Evolutionary conservation across 2,329 filamentous ascomycete species (phyloP), one percentile per base, ranked within the genome.

Genomic region (Aspergillus carbonarius): DNA sequence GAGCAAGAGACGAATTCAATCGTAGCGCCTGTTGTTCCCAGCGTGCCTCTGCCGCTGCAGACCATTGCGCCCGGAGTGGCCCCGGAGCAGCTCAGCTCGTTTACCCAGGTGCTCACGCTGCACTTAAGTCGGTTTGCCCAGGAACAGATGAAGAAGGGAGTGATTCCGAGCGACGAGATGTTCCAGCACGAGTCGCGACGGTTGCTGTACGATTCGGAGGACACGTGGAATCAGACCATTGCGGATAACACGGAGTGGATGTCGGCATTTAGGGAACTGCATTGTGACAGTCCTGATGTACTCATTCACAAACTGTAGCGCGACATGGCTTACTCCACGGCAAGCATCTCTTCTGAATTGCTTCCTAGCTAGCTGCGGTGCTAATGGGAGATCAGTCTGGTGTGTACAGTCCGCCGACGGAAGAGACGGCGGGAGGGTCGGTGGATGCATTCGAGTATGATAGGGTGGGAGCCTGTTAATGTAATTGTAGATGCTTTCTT

Each of bases 211-310:
- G 56, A 54, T n/a, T 50, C 25, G 5, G 56, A 54, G 5, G 81
- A 83, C 55, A 65, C 72, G 7, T 83, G 80, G 80, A 78, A 82
- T 54, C 72, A 76, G 37, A 75, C 72, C 15, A 70, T 69, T 18
- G 66, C 65, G 13, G 68, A 70, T 57, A 64, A 64, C 52, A 57
- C 58, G 2, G 61, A 65, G 35, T 69, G 66, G 65, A 39, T 69
- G 4, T 60, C 65, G 50, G 47, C 48, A 6, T 69, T 69, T 54
- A 5, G 34, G 10, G 57, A 62, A 18, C 25, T 42, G 34, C 62
- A 63, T 48, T 59, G 57, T 4, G 40, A 48, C n/a, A n/a, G 34
- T 8, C n/a, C n/a, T n/a, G n/a, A n/a, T n/a, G n/a, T n/a, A n/a
- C n/a, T n/a, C n/a, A n/a, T n/a, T n/a, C n/a, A n/a, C n/a, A 5